Evolutionary conservation across 2,329 filamentous ascomycete genomes (phyloP), one percentile per base, ranked within the genome.

Genomic region (Xylariaceae sp.): DNA sequence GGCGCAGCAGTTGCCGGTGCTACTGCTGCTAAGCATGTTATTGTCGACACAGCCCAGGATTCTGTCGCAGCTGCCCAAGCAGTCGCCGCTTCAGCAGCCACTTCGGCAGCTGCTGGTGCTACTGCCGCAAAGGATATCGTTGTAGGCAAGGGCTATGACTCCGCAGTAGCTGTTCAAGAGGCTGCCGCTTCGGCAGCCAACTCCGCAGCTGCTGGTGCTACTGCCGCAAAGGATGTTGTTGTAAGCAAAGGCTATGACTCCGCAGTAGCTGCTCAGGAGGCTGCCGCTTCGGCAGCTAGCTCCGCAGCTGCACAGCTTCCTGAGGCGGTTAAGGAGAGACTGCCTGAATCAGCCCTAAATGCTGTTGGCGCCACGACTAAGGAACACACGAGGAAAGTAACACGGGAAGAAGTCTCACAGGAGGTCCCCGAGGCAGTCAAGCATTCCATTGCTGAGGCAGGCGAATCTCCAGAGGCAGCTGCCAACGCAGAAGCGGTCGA

Each of bases 381-480:
- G 56, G 65, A 68, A 50, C 57, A 64, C 45, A 59, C 60, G 5
- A 62, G 59, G 16, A 59, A 71, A 48, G 61, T 70, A 45, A 59
- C 60, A 5, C 62, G 59, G 16, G 59, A 71, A 48, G 61, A 70
- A 45, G 60, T 69, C 8, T 69, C 71, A 1, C 64, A 72, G 29
- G 63, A 72, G 44, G 73, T 78, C 5, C 76, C 77, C 38, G 56
- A 59, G 17, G 67, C 74, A 48, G 77, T 81, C 13, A 74, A 74
- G 61, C 67, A 76, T 50, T 78, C 75, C 6, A 73, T 79, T 33
- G 57, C 64, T 27, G 68, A 74, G 53, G 73, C 83, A 15, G 74
- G 77, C 38, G 61, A 71, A 53, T 70, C 68, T 44, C 82, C 85
- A 7, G 87, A 92, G 63, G 86, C 86, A 23, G 76, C 83, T 24